phyloP scores from a whole-genome alignment of 495 filamentous ascomycete species.

The Aspergillus heteromorphus region DNA sequence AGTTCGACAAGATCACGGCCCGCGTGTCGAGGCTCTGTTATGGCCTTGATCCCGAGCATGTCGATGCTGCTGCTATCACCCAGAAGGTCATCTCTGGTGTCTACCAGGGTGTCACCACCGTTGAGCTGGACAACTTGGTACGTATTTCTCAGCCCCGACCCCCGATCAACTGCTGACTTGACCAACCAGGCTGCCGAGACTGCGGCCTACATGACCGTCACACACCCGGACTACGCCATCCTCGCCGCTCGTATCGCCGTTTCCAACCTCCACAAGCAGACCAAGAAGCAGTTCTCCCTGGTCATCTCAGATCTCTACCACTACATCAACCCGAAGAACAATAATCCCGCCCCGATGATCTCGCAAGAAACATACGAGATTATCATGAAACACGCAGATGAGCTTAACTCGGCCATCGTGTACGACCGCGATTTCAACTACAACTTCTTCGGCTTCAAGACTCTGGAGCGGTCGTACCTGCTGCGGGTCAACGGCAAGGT shows the following conservation, averaged over 20 bases:
- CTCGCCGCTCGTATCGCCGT: constrained; percentile 97
- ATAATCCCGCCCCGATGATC: constrained; percentile 84
- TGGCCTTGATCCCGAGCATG: constrained; percentile 90
- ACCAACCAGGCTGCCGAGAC: constrained; percentile 83
- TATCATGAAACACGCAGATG: constrained; percentile 90
- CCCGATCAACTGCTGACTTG: constrained; percentile 7
- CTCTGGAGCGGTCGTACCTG: constrained; percentile 93
- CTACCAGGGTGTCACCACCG: constrained; percentile 94
- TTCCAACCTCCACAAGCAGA: constrained; percentile 99
- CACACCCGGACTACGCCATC: constrained; percentile 98
- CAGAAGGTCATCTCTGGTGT: constrained; percentile 99
- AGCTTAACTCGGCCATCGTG: constrained; percentile 96
- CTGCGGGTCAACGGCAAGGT: constrained; percentile 89
- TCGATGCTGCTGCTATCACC: constrained; percentile 96
- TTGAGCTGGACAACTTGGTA: constrained; percentile 95
- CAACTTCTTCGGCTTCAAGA: constrained; percentile 99
- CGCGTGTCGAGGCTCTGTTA: constrained; percentile 97
- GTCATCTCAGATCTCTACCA: constrained; percentile 91
- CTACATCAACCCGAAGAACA: constrained; percentile 94
- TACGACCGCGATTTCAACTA: constrained; percentile 99
- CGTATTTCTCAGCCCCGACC: constrained; percentile 22
- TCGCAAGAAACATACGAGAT: constrained; percentile 79
- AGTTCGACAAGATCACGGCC: constrained; percentile 99
- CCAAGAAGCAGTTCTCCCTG: constrained; percentile 96
- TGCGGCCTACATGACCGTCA: constrained; percentile 99